These are phyloP conservation scores for Cornus suecica DNA, from an alignment of 148 eudicot species.

Conservation along the genomic window DNA sequence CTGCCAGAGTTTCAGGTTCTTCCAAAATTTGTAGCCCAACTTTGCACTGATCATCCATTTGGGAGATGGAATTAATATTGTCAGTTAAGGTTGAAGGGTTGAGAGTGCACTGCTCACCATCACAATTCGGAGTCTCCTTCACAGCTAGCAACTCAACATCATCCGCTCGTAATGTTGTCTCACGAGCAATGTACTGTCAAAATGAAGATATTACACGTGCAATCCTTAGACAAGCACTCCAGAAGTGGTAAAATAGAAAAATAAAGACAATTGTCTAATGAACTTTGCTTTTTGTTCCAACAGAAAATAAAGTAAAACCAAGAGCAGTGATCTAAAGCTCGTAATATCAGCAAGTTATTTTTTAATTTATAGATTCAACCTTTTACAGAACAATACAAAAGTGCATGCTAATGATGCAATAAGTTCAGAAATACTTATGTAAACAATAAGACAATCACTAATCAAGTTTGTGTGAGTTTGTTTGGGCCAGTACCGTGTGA, in stretches of 20 bases:
- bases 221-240: background rate
- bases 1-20: conserved; percentile 18
- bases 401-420: background rate
- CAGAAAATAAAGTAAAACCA: background rate
- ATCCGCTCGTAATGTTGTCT: conserved; percentile 10
- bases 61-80: background rate
- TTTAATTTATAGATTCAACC: background rate
- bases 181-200: conserved; percentile 28
- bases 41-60: conserved; percentile 1
- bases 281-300: background rate
- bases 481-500: background rate
- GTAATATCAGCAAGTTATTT: background rate
- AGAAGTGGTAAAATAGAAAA: background rate
- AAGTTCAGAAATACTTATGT: background rate
- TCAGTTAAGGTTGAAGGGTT: background rate
- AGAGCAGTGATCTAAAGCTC: background rate
- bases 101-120: background rate
- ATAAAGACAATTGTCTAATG: background rate
- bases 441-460: background rate
- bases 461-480: background rate
- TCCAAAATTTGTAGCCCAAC: conserved; percentile 16
- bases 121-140: conserved; percentile 6
- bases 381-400: background rate
- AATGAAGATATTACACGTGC: background rate
- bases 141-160: conserved; percentile 23